Percentiles rank a stretch among this genome's conserved stretches.
phyloP scores from a whole-genome alignment of 2,329 filamentous ascomycete genomes.

The Ascosphaera pollenicola region DNA sequence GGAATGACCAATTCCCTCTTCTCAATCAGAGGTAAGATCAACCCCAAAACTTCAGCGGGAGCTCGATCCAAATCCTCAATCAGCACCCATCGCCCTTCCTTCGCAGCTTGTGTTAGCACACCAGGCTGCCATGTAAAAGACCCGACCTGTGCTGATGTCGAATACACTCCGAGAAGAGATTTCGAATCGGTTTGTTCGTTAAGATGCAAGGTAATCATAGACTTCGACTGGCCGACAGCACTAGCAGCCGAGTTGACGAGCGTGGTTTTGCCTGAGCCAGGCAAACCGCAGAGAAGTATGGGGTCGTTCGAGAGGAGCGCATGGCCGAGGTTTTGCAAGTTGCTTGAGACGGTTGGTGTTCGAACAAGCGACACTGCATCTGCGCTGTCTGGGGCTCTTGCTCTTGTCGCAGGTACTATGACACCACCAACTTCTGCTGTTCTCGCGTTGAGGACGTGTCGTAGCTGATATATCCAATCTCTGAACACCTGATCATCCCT shows the following conservation, averaged over 20 bases:
- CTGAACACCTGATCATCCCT: conserved; percentile 8
- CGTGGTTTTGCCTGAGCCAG: conserved; percentile 80
- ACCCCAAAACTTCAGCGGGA: conserved; percentile 84
- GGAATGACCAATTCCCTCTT: conserved; percentile 77
- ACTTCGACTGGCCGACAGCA: conserved; percentile 53
- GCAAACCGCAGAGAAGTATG: conserved; percentile 57
- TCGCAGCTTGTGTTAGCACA: conserved; percentile 80
- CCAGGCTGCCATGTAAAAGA: conserved; percentile 85
- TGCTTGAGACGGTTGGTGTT: conserved; percentile 50
- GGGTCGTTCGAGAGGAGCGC: conserved; percentile 47
- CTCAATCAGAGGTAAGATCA: conserved; percentile 79
- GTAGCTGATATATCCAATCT: conserved; percentile 10
- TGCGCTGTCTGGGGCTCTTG: conserved; percentile 26
- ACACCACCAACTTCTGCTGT: conserved; percentile 44
- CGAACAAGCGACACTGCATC: conserved; percentile 35
- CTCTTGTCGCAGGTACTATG: conserved; percentile 34
- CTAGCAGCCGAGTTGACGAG: conserved; percentile 63
- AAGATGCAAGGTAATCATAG: conserved; percentile 82
- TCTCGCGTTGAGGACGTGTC: conserved; percentile 29
- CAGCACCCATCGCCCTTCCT: conserved; percentile 85
- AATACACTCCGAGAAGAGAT: conserved; percentile 83
- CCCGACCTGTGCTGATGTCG: conserved; percentile 66
- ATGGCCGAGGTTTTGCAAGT: conserved; percentile 46
- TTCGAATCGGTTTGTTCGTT: conserved; percentile 99
- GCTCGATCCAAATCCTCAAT: conserved; percentile 94